Evolutionary conservation across 805 yeast species (phyloP), one percentile per base, ranked within the genome.

Genomic region (Nakazawaea wickerhamii): DNA sequence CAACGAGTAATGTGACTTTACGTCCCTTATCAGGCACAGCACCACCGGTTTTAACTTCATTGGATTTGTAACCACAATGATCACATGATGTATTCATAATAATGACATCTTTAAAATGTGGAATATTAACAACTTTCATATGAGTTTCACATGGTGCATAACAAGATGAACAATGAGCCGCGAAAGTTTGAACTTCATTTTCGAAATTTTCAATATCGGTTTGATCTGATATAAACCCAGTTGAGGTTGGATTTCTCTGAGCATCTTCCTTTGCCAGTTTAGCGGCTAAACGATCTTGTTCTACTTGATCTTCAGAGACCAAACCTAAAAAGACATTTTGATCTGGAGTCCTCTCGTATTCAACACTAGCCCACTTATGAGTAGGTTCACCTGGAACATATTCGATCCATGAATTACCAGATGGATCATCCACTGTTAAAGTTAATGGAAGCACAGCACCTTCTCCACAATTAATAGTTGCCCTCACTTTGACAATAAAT

Each of bases 11-110:
- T 1, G 82, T 71, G 47, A 89, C 76, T 48, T 72, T 79, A 50
- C 80, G 80, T 48, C 97, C 99, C 60, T 80, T 73, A 3, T 70
- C 83, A 25, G 99, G 97, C 37, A 93, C 83, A 7, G 84, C 95
- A 54, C 99, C 99, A 46, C 99, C 99, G 4, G 99, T 93, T 67
- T 91, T 93, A 50, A 93, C 99, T 64, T 93, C 99, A 60, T 93
- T 93, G 14, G 95, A 86, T 67, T 87, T 91, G 66, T 85, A 93
- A 28, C 98, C 99, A 67, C 99, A 93, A 49, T 77, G 66, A 25
- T 82, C 90, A 67, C 99, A 93, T 1, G 77, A 81, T 1, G 99
- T 93, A 38, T 95, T 84, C 99, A 93, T 93, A 54, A 93, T 77
- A 46, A 93, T 84, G 31, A 93, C 99, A 51, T 93, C 98, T 66